Percentiles rank a stretch among this genome's conserved stretches.
Evolutionary conservation across 441 rosid genomes (phyloP).

Genomic region (Corymbia citriodora): DNA sequence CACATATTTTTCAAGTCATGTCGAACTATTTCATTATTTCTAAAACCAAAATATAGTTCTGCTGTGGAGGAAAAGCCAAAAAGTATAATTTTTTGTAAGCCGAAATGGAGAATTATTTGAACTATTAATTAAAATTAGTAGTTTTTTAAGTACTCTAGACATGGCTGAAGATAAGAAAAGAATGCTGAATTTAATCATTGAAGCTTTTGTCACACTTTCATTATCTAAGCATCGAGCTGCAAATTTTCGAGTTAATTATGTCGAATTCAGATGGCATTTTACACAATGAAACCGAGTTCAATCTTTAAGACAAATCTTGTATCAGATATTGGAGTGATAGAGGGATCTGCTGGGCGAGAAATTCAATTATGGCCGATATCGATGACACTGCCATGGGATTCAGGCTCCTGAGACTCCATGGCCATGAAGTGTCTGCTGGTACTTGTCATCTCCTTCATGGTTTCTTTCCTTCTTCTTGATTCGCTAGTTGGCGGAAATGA

Average conservation of each 20-base stretch:
- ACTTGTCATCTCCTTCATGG: neutral
- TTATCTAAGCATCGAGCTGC: neutral
- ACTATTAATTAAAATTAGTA: neutral
- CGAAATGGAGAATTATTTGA: neutral
- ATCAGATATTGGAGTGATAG: constrained; percentile 69
- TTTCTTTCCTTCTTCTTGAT: neutral
- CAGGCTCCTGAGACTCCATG: constrained; percentile 63
- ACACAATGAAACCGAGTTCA: neutral
- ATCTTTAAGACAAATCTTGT: neutral
- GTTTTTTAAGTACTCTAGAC: neutral
- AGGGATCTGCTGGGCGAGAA: constrained; percentile 92
- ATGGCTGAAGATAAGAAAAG: neutral
- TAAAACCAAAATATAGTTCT: neutral
- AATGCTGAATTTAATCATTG: neutral
- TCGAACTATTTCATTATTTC: too few relatives aligned
- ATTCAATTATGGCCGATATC: constrained; percentile 60
- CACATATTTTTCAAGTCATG: neutral
- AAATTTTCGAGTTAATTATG: neutral
- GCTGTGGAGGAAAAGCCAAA: neutral
- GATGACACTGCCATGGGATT: constrained; percentile 97
- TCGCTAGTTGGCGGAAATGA: neutral
- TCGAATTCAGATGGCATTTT: neutral
- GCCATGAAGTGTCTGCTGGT: constrained; percentile 76
- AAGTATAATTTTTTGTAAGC: neutral
- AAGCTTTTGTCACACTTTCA: neutral